phyloP scores from a whole-genome alignment of 1,284 basidiomycete genomes.

The Mycocalia duriaeana region DNA sequence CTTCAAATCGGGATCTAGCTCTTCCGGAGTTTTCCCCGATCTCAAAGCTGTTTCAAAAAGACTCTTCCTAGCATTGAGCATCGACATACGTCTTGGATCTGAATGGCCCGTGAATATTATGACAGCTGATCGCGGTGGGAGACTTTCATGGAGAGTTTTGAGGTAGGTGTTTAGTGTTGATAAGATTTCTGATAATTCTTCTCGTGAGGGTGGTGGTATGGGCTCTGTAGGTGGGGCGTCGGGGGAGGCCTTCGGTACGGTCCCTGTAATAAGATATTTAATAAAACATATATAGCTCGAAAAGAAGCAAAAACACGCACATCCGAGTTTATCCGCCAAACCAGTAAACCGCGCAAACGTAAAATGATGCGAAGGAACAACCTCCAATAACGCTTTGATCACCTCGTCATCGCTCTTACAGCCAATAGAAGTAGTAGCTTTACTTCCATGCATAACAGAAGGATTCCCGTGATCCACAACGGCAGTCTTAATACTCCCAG shows the following conservation, averaged over 20 bases:
- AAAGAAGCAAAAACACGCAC: too few relatives aligned
- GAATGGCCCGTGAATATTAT: slow-evolving; percentile 84
- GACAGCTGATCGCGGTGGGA: slow-evolving; percentile 77
- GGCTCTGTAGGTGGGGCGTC: slow-evolving; percentile 31
- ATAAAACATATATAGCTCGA: too few relatives aligned
- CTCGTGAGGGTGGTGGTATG: slow-evolving; percentile 29
- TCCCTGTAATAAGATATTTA: slow-evolving; percentile 41
- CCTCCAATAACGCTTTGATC: slow-evolving; percentile 57
- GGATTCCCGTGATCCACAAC: slow-evolving; percentile 86
- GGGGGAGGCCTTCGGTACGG: slow-evolving; percentile 47
- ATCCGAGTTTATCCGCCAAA: slow-evolving; percentile 71
- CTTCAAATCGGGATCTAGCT: slow-evolving; percentile 39
- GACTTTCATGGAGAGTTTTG: slow-evolving; percentile 52
- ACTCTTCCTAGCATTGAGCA: slow-evolving; percentile 61
- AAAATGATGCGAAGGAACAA: slow-evolving; percentile 68
- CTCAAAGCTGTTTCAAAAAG: slow-evolving; percentile 71
- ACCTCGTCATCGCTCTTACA: slow-evolving; percentile 78
- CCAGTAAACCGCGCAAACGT: slow-evolving; percentile 78
- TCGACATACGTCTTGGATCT: slow-evolving; percentile 76
- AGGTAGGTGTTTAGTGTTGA: slow-evolving; percentile 58
- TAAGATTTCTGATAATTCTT: slow-evolving; percentile 34
- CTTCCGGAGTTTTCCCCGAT: slow-evolving; percentile 46
- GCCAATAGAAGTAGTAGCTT: slow-evolving; percentile 68
- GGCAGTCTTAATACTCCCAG: slow-evolving; percentile 50
- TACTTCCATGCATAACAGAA: slow-evolving; percentile 73